Conservation (phyloP, 495 filamentous ascomycete species). For the Rhypophila decipiens region DNA sequence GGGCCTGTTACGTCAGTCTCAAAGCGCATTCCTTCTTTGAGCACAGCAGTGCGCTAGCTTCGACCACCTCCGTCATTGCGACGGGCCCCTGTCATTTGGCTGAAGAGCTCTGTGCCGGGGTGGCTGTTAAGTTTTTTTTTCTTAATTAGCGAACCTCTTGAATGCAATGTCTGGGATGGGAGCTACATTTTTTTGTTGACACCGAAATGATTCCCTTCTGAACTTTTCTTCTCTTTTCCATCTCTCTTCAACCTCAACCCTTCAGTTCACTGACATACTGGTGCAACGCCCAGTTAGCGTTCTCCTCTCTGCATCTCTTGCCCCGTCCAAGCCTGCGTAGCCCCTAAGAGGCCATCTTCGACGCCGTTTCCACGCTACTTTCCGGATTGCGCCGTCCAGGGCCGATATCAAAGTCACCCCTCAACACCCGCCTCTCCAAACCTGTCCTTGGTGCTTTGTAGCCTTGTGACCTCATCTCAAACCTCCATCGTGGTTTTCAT, state of each 20-base stretch:
- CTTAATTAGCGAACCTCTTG: background rate
- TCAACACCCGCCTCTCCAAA: too few species aligned
- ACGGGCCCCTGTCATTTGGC: background rate
- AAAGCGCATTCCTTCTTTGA: background rate
- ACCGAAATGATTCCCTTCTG: background rate
- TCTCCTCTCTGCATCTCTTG: background rate
- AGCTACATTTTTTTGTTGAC: background rate
- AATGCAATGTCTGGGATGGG: background rate
- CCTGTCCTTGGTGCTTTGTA: too few species aligned
- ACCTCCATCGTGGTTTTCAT: too few species aligned
- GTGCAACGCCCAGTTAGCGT: background rate
- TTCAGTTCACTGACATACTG: too few species aligned
- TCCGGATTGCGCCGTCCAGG: too few species aligned
- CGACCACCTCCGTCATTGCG: background rate
- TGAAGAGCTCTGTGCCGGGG: too few species aligned
- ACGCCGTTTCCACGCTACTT: too few species aligned
- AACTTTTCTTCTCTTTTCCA: background rate
- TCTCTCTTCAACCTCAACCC: background rate
- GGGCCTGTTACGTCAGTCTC: background rate
- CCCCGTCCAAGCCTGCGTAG: too few species aligned
- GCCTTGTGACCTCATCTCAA: too few species aligned
- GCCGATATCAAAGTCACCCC: too few species aligned
- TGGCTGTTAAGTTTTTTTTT: too few species aligned
- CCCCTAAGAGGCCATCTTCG: too few species aligned
- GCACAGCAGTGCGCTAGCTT: background rate